phyloP scores from a whole-genome alignment of 768 basidiomycete species.

The Plicaturopsis crispa region DNA sequence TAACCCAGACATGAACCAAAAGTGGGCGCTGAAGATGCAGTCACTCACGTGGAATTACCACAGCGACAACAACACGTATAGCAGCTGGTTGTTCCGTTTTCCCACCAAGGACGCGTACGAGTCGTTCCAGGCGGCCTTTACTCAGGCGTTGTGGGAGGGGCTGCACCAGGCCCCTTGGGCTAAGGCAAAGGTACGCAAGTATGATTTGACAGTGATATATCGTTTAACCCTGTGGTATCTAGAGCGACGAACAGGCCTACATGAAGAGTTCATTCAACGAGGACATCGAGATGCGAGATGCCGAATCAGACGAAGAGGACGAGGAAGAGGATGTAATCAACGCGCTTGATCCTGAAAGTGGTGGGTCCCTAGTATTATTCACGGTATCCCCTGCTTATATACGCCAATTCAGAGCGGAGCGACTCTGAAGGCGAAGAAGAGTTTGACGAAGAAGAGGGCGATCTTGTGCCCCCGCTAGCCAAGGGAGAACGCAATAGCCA shows the following conservation, averaged over 20 bases:
- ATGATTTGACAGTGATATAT: slow-evolving; percentile 1
- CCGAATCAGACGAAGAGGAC: slow-evolving; percentile 65
- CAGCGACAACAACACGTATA: slow-evolving; percentile 41
- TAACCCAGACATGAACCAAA: slow-evolving; percentile 62
- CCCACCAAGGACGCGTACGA: slow-evolving; percentile 44
- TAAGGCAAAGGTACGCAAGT: slow-evolving; percentile 55
- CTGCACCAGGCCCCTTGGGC: slow-evolving; percentile 66
- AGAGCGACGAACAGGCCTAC: slow-evolving; percentile 86
- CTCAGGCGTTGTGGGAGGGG: slow-evolving; percentile 73
- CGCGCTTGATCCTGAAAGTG: slow-evolving; percentile 59
- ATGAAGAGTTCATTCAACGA: slow-evolving; percentile 65
- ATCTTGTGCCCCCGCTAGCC: slow-evolving; percentile 26
- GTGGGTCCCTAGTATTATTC: slow-evolving; percentile 23
- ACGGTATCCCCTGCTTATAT: neutral
- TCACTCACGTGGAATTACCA: slow-evolving; percentile 89
- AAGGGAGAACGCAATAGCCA: slow-evolving; percentile 77
- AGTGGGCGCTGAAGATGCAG: slow-evolving; percentile 48
- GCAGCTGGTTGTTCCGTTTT: slow-evolving; percentile 84
- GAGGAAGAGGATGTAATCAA: slow-evolving; percentile 68
- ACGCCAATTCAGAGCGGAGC: neutral
- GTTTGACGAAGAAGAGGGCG: slow-evolving; percentile 36
- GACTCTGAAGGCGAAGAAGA: slow-evolving; percentile 25
- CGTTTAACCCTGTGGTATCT: slow-evolving; percentile 2
- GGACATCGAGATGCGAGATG: slow-evolving; percentile 85
- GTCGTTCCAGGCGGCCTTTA: slow-evolving; percentile 55